Evolutionary conservation across 1,284 basidiomycete genomes (phyloP).

Genomic region (Earliella scabrosa): DNA sequence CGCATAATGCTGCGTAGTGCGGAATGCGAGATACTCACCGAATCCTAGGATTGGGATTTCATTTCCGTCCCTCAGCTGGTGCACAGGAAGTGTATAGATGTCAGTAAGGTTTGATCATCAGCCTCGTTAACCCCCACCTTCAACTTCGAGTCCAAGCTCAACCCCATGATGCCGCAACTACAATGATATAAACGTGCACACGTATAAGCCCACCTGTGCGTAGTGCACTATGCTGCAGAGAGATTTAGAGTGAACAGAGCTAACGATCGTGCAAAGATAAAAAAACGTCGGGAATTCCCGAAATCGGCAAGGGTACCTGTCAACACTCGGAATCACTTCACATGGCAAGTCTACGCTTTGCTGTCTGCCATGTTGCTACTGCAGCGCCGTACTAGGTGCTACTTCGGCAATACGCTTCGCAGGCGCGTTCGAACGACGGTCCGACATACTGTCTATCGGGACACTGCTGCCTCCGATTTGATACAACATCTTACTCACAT

Average conservation of each 20-base stretch:
- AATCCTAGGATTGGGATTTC: conserved; percentile 69
- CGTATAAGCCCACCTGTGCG: too few species aligned
- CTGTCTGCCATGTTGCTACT: too few species aligned
- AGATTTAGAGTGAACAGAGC: too few species aligned
- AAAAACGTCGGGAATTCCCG: not conserved
- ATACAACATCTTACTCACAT: too few species aligned
- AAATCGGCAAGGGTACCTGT: not conserved
- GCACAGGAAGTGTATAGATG: not conserved
- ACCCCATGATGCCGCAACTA: not conserved
- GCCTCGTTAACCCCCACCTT: conserved; percentile 7
- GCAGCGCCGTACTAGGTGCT: too few species aligned
- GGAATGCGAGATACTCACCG: conserved; percentile 41
- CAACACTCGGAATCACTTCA: not conserved
- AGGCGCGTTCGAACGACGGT: too few species aligned
- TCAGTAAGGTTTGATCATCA: not conserved
- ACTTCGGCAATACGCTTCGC: too few species aligned
- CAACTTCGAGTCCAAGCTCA: conserved; percentile 1
- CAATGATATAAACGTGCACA: not conserved
- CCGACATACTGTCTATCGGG: too few species aligned
- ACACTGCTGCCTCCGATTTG: too few species aligned
- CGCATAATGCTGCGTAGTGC: conserved; percentile 1
- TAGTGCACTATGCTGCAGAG: too few species aligned
- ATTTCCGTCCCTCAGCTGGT: conserved; percentile 63
- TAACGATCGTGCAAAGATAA: too few species aligned
- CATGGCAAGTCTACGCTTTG: too few species aligned